Base-by-base conservation (phyloP, 108 stramenopile species). In the Nitzschia palea region DNA sequence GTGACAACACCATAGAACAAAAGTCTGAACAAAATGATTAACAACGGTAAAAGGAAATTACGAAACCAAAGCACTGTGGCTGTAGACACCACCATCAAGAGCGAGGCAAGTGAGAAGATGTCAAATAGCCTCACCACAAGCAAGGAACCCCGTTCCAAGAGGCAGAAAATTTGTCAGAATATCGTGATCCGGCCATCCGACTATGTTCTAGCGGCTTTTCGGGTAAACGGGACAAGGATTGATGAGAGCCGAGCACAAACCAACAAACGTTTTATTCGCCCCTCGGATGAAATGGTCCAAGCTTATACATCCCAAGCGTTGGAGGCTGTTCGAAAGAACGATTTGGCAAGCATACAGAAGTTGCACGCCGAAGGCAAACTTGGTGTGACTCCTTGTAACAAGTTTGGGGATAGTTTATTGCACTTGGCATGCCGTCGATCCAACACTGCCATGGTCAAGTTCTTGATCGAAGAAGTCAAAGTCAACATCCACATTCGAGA, bases 371-470 rank as follows among this genome's bases (percentile, higher is more conserved):
- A 74, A 35, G 67, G 53, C 10, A 32, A 45, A 0, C 22, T 45
- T 3, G 20, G 64, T 2, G 47, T 44, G 40, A 62, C 54, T 48
- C 62, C 67, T 29, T 78, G 77, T 70, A 85, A 85, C 65, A 68
- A 74, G 64, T 81, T 80, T 64, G 79, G 81, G 4, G 85, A 86
- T 52, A 70, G 67, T n/a, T 20, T 86, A 6, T 28, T 86, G 29
- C 85, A 82, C 63, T 33, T 82, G 73, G 78, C 80, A 20, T 80
- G 79, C 48, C 73, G 82, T 9, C 34, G 80, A 37, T 77, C 84
- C 5, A 62, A 71, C 36, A 69, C 73, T 3, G 74, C 71, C 12
- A 55, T 79, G 3, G 65, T 75, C 17, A 62, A 74, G 31, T 83
- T 69, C 33, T 68, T 83, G 0, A n/a, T 83, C 12, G 14, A 35